Percentiles rank a stretch among this genome's conserved stretches.
These are phyloP conservation scores for Yamadazyma olivae DNA, from an alignment of 805 yeast genomes.

Conservation along the genomic window DNA sequence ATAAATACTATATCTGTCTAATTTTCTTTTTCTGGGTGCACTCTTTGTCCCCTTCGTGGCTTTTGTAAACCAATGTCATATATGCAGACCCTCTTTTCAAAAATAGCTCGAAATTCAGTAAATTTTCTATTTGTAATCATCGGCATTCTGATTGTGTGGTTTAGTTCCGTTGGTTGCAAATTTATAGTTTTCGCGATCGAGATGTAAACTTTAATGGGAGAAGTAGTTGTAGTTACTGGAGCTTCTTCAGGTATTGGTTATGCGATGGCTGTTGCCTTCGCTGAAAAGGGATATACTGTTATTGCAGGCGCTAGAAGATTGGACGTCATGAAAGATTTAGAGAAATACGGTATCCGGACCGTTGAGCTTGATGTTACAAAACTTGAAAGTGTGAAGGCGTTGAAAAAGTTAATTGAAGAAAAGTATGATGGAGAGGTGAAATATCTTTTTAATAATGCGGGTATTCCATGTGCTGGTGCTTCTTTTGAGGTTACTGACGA, in stretches of 20 bases:
- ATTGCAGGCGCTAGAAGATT: conserved; percentile 74
- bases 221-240: conserved; percentile 42
- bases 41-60: too few species aligned
- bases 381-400: conserved; percentile 41
- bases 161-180: too few species aligned
- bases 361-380: conserved; percentile 58
- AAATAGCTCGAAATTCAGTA: too few species aligned
- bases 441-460: conserved; percentile 71
- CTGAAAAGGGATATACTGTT: conserved; percentile 52
- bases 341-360: conserved; percentile 42
- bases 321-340: conserved; percentile 54
- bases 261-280: conserved; percentile 47
- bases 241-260: conserved; percentile 57
- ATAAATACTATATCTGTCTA: too few species aligned
- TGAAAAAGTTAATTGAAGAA: conserved; percentile 38
- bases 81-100: too few species aligned
- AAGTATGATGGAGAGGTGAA: conserved; percentile 50
- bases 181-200: too few species aligned
- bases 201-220: too few species aligned
- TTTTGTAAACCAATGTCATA: too few species aligned
- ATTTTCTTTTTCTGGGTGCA: too few species aligned
- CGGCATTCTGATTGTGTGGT: too few species aligned
- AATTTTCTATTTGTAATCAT: too few species aligned
- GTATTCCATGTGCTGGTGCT: conserved; percentile 69
- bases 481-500: conserved; percentile 64